These are phyloP conservation scores for Aspergillus sp. DNA, from an alignment of 2,329 filamentous ascomycete genomes.

Conservation along the genomic window DNA sequence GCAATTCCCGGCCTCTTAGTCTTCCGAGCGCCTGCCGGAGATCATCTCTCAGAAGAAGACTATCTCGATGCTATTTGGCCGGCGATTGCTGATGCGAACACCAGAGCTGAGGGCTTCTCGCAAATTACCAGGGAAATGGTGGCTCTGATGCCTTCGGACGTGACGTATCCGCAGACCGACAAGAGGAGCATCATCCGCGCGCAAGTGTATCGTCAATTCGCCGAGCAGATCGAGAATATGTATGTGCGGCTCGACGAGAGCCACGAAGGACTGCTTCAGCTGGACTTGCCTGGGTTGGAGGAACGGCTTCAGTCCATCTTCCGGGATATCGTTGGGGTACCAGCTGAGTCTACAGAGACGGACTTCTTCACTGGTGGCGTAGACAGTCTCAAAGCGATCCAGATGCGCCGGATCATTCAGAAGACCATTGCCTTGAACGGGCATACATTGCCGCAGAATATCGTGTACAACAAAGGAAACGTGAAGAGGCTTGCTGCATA, in stretches of 20 bases:
- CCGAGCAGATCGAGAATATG: constrained; percentile 46
- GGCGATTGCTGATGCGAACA: constrained; percentile 39
- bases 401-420: constrained; percentile 54
- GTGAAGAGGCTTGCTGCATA: constrained; percentile 48
- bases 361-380: constrained; percentile 62
- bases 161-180: constrained; percentile 53
- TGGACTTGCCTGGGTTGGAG: constrained; percentile 14
- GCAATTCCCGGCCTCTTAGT: constrained; percentile 18
- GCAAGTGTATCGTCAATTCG: constrained; percentile 51
- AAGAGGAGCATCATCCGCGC: constrained; percentile 59
- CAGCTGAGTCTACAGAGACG: constrained; percentile 36
- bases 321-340: constrained; percentile 18
- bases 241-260: constrained; percentile 47
- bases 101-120: constrained; percentile 28
- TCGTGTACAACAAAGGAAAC: constrained; percentile 60
- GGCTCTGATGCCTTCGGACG: constrained; percentile 39
- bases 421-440: constrained; percentile 52
- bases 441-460: constrained; percentile 52
- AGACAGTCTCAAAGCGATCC: constrained; percentile 60
- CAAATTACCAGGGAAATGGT: constrained; percentile 44
- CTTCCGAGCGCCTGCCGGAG: constrained; percentile 3
- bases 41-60: background rate
- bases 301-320: constrained; percentile 47
- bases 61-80: constrained; percentile 22
- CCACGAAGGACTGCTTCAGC: constrained; percentile 24